Evolutionary conservation across 257 asterid species (phyloP).

Genomic region (Solanum dulcamara): DNA sequence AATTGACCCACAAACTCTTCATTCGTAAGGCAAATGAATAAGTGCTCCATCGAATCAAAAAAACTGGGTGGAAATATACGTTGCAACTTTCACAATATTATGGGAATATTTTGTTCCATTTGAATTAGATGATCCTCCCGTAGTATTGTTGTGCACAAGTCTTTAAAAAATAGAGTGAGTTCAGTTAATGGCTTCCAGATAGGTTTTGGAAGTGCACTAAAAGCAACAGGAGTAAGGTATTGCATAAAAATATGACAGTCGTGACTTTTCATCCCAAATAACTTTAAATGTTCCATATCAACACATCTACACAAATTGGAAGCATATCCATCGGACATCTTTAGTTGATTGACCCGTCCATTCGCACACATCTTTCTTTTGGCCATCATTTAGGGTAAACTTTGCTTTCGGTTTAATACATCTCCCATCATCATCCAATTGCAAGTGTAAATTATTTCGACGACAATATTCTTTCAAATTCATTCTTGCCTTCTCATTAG

Average conservation of each 20-base stretch:
- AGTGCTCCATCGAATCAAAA: not conserved
- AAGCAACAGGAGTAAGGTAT: not conserved
- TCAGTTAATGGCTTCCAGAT: not conserved
- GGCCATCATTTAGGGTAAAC: not conserved
- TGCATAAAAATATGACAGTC: not conserved
- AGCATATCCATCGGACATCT: not conserved
- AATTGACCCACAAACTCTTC: not conserved
- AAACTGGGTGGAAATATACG: not conserved
- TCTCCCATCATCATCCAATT: not conserved
- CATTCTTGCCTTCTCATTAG: not conserved
- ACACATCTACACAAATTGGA: not conserved
- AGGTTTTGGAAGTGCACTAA: not conserved
- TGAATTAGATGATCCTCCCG: not conserved
- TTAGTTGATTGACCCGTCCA: not conserved
- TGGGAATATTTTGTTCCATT: not conserved
- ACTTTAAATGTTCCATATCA: not conserved
- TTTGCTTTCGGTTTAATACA: not conserved
- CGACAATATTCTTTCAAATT: not conserved
- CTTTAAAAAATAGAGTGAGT: not conserved
- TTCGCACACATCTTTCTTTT: not conserved
- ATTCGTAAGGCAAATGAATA: not conserved
- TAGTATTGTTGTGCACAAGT: not conserved
- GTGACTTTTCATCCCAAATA: not conserved
- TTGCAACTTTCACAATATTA: not conserved
- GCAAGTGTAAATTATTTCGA: not conserved